phyloP scores from a whole-genome alignment of 306 rosid species.

The Cicer judaicum region DNA sequence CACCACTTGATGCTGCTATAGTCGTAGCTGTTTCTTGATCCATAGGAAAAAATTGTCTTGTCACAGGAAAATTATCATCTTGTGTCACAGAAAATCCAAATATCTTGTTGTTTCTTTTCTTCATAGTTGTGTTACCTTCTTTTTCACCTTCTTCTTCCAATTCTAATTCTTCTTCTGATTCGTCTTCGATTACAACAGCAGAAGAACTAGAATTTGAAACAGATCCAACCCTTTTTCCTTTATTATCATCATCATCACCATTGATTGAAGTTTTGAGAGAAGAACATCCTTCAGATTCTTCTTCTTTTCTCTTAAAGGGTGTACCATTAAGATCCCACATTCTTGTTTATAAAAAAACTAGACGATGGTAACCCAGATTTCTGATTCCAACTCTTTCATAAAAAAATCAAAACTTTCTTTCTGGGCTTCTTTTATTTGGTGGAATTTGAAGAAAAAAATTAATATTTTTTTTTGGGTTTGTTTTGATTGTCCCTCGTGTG shows the following conservation, averaged over 20 bases:
- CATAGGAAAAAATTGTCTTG: conserved; percentile 81
- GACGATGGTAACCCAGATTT: conserved; percentile 16
- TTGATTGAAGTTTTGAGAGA: conserved; percentile 67
- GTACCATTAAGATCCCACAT: conserved; percentile 99
- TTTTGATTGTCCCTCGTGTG: too few relatives aligned
- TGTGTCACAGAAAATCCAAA: conserved; percentile 71
- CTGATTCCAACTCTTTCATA: conserved; percentile 16
- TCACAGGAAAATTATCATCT: conserved; percentile 59
- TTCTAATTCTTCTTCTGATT: conserved; percentile 61
- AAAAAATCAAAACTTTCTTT: conserved; percentile 33
- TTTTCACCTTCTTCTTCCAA: conserved; percentile 61
- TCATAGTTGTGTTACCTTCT: conserved; percentile 29
- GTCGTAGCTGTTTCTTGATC: conserved; percentile 58
- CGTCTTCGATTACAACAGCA: conserved; percentile 72
- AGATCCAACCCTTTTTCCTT: conserved; percentile 85
- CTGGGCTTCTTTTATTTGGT: too few relatives aligned
- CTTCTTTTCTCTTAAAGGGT: conserved; percentile 65
- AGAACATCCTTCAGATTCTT: conserved; percentile 69
- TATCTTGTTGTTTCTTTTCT: conserved; percentile 55
- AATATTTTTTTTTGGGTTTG: too few relatives aligned
- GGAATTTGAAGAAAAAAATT: too few relatives aligned
- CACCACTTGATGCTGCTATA: conserved; percentile 29
- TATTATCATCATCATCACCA: conserved; percentile 74
- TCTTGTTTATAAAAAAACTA: conserved; percentile 36
- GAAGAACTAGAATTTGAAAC: conserved; percentile 91